These are phyloP conservation scores for Penicillium sp. DNA, from an alignment of 2,329 filamentous ascomycete genomes.

Conservation along the genomic window DNA sequence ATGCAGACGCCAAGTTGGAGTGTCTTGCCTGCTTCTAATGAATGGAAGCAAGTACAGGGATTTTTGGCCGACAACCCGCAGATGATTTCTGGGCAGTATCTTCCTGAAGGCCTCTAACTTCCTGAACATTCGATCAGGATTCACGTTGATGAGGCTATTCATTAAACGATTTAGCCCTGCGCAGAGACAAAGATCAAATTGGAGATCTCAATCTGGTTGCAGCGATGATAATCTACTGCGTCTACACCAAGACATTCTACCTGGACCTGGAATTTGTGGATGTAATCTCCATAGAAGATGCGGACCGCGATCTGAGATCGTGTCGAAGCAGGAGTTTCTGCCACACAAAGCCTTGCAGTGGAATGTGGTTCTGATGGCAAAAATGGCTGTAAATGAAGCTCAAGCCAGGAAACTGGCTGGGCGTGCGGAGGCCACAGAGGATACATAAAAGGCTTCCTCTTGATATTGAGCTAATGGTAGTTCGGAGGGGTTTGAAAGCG, in stretches of 20 bases:
- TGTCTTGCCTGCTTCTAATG: too few species aligned
- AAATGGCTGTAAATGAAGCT: constrained; percentile 14
- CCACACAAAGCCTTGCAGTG: constrained; percentile 11
- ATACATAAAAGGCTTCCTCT: too few species aligned
- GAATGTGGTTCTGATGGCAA: constrained; percentile 10
- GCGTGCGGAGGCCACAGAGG: constrained; percentile 1
- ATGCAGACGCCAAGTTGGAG: too few species aligned
- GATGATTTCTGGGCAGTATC: too few species aligned
- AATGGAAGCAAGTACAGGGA: too few species aligned
- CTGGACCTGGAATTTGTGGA: constrained; percentile 43
- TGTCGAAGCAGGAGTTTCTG: constrained; percentile 9
- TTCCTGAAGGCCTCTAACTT: too few species aligned
- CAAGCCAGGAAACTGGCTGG: constrained; percentile 8
- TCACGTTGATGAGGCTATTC: too few species aligned
- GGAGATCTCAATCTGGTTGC: constrained; percentile 49
- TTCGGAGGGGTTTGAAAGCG: neutral
- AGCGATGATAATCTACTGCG: constrained; percentile 30
- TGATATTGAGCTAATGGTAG: neutral
- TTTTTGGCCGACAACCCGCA: too few species aligned
- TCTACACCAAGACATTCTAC: constrained; percentile 38
- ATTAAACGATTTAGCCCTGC: too few species aligned
- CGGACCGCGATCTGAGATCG: constrained; percentile 8
- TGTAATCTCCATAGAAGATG: constrained; percentile 31
- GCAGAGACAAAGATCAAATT: too few species aligned
- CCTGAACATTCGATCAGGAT: too few species aligned